Evolutionary conservation across 345 rosid genomes (phyloP).

Genomic region (Salix koriyanagi): DNA sequence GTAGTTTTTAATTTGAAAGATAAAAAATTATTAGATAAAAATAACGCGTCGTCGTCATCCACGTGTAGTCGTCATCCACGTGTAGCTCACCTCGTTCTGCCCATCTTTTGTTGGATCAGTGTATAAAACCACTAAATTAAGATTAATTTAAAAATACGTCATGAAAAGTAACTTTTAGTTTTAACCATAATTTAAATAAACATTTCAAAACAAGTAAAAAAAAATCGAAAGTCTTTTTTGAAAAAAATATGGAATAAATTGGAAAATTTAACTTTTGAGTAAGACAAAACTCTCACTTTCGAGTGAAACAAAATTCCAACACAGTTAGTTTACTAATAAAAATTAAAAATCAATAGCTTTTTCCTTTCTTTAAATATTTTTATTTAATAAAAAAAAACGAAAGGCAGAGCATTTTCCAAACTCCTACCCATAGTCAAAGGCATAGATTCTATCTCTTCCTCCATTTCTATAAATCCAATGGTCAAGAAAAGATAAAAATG

Average conservation of each 20-base stretch:
- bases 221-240: too few species aligned
- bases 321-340: too few species aligned
- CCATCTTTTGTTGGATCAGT: background rate
- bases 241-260: too few species aligned
- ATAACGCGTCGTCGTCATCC: background rate
- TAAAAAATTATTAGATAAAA: background rate
- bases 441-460: slow-evolving; percentile 15
- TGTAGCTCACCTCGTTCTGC: background rate
- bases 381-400: slow-evolving; percentile 5
- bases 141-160: too few species aligned
- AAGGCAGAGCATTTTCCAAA: slow-evolving; percentile 31
- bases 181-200: too few species aligned
- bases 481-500: slow-evolving; percentile 16
- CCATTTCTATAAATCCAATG: slow-evolving; percentile 30
- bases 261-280: too few species aligned
- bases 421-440: slow-evolving; percentile 35
- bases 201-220: too few species aligned
- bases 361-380: background rate
- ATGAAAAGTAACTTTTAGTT: too few species aligned
- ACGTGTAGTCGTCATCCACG: too few species aligned
- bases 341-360: too few species aligned
- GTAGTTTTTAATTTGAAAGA: background rate
- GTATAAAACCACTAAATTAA: background rate
- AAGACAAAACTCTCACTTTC: too few species aligned
- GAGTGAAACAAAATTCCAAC: too few species aligned